A percentile compares a stretch with the other conserved stretches of the same genome.
These are phyloP conservation scores for Penicillium capsulatum DNA, from an alignment of 2,329 filamentous ascomycete species.

Conservation along the genomic window DNA sequence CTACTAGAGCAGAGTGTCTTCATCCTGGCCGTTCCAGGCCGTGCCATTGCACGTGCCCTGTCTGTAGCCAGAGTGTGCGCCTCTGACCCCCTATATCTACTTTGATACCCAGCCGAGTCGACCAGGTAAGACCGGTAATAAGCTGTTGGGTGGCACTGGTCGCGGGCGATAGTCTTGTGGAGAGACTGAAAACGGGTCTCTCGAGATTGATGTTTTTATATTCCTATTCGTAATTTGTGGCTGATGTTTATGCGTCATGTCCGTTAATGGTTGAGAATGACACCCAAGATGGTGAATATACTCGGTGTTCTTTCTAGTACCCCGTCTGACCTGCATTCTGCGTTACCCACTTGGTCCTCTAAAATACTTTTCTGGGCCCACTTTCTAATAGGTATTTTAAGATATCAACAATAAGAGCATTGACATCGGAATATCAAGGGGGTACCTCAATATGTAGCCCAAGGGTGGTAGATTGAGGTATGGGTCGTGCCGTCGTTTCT, in stretches of 20 bases:
- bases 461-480: too few relatives aligned
- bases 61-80: conserved; percentile 1
- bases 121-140: not conserved
- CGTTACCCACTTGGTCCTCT: too few relatives aligned
- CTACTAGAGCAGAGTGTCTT: conserved; percentile 37
- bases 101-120: conserved; percentile 21
- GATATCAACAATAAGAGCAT: too few relatives aligned
- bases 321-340: too few relatives aligned
- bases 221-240: conserved; percentile 15
- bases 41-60: not conserved
- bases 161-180: not conserved
- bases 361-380: too few relatives aligned
- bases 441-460: too few relatives aligned
- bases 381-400: too few relatives aligned
- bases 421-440: too few relatives aligned
- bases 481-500: too few relatives aligned
- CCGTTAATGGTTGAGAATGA: conserved; percentile 13
- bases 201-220: not conserved
- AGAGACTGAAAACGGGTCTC: not conserved
- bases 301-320: too few relatives aligned
- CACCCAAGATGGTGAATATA: too few relatives aligned
- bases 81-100: not conserved
- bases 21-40: not conserved
- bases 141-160: not conserved
- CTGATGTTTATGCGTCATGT: conserved; percentile 16